Evolutionary conservation across 31 red algal species (phyloP).

Genomic region (Porphyra umbilicalis): DNA sequence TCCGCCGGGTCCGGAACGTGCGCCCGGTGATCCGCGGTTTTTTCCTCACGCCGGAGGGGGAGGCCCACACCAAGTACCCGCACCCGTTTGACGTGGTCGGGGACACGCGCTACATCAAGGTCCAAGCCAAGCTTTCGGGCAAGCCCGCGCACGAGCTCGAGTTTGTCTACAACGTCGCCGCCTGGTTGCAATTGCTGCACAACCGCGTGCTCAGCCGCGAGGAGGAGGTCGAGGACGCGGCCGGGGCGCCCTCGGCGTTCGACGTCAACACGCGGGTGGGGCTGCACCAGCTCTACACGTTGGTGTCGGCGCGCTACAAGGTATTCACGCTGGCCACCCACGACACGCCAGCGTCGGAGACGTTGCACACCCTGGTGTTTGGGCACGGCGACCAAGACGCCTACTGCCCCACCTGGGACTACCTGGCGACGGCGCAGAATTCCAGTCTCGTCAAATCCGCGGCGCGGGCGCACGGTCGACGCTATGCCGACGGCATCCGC

Average conservation of each 20-base stretch:
- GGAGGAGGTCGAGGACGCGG: background rate
- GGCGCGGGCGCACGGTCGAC: too few species aligned
- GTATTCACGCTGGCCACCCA: too few species aligned
- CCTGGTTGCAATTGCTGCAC: background rate
- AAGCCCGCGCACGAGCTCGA: background rate
- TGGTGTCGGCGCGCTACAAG: too few species aligned
- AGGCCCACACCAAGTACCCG: background rate
- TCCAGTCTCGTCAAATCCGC: too few species aligned
- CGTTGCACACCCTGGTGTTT: too few species aligned
- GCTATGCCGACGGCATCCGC: background rate
- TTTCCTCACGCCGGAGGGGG: background rate
- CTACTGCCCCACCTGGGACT: too few species aligned
- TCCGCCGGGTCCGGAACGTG: background rate
- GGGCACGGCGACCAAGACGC: too few species aligned
- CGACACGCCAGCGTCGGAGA: too few species aligned
- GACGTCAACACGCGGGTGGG: background rate
- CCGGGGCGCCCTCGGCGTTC: background rate
- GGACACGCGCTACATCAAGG: background rate
- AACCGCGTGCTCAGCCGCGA: background rate
- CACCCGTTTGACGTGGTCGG: background rate
- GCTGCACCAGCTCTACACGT: background rate
- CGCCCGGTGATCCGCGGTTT: background rate
- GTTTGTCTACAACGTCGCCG: too few species aligned
- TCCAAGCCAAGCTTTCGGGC: background rate
- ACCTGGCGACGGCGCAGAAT: too few species aligned